A percentile compares a stretch with the other conserved stretches of the same genome.
phyloP scores from a whole-genome alignment of 2,329 filamentous ascomycete genomes.

The Xylariomycetidae sp. region DNA sequence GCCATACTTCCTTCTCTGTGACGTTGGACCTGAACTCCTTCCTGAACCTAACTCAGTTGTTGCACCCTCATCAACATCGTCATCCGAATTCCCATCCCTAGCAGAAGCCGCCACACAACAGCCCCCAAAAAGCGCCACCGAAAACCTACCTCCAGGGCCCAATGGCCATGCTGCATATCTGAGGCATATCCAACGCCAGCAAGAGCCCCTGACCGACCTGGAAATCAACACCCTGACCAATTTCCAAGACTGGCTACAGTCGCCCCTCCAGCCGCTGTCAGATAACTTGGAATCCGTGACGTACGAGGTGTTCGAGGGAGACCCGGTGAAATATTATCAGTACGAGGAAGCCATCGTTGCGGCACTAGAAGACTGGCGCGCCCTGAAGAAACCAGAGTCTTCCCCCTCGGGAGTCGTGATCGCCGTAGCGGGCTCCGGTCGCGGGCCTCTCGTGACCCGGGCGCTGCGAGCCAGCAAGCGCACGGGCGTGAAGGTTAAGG shows the following conservation, averaged over 20 bases:
- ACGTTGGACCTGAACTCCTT: conserved; percentile 49
- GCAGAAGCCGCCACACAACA: conserved; percentile 54
- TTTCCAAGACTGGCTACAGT: conserved; percentile 92
- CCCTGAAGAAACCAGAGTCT: conserved; percentile 68
- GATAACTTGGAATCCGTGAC: conserved; percentile 97
- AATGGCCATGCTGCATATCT: conserved; percentile 70
- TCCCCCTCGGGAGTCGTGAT: conserved; percentile 72
- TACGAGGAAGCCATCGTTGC: conserved; percentile 82
- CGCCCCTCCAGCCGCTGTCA: conserved; percentile 86
- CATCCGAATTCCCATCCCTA: conserved; percentile 65
- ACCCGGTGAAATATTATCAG: conserved; percentile 95
- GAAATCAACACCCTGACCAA: conserved; percentile 49
- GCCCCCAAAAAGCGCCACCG: conserved; percentile 30
- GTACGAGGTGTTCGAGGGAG: conserved; percentile 97
- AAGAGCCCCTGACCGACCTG: conserved; percentile 55
- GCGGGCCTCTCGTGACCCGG: conserved; percentile 86
- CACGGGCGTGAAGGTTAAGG: conserved; percentile 72
- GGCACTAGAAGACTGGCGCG: conserved; percentile 75
- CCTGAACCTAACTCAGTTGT: neutral
- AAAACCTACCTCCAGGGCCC: conserved; percentile 6
- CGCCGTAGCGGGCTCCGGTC: conserved; percentile 87
- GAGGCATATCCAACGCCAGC: conserved; percentile 76
- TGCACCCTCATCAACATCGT: too few relatives aligned
- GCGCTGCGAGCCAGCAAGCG: conserved; percentile 74
- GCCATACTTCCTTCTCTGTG: conserved; percentile 60